Percentiles rank a stretch among this genome's conserved stretches.
phyloP scores from a whole-genome alignment of 306 rosid species.

The Rosa rugosa region DNA sequence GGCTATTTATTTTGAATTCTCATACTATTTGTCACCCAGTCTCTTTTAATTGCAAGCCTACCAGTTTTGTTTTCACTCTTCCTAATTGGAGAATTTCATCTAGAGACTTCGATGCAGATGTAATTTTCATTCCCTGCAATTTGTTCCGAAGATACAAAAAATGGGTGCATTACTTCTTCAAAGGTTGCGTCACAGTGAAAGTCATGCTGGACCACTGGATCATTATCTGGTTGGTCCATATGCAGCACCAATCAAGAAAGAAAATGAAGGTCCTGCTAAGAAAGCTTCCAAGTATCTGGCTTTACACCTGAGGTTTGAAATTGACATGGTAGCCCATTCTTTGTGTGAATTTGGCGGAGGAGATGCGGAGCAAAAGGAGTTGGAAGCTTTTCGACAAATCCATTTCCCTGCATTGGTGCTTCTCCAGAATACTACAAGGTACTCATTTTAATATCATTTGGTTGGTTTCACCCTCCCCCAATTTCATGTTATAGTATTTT shows the following conservation, averaged over 20 bases:
- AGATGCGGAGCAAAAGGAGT: slow-evolving; percentile 78
- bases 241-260: slow-evolving; percentile 42
- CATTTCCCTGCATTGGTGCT: slow-evolving; percentile 86
- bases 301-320: slow-evolving; percentile 94
- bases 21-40: slow-evolving; percentile 10
- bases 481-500: neutral
- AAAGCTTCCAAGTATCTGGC: slow-evolving; percentile 83
- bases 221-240: slow-evolving; percentile 66
- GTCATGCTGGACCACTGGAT: slow-evolving; percentile 66
- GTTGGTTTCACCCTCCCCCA: neutral
- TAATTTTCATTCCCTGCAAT: slow-evolving; percentile 90
- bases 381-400: slow-evolving; percentile 84
- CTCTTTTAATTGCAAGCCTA: slow-evolving; percentile 26
- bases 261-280: slow-evolving; percentile 38
- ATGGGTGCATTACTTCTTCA: slow-evolving; percentile 83
- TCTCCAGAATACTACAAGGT: slow-evolving; percentile 68
- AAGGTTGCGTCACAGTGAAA: slow-evolving; percentile 67
- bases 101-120: slow-evolving; percentile 99
- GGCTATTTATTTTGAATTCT: slow-evolving; percentile 8
- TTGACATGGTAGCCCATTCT: slow-evolving; percentile 99
- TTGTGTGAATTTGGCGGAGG: slow-evolving; percentile 97
- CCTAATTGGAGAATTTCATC: slow-evolving; percentile 88
- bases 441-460: slow-evolving; percentile 27
- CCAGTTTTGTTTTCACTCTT: slow-evolving; percentile 37
- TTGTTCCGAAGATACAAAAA: slow-evolving; percentile 92